Evolutionary conservation across 257 asterid species (phyloP).

Genomic region (Cordia subcordata): DNA sequence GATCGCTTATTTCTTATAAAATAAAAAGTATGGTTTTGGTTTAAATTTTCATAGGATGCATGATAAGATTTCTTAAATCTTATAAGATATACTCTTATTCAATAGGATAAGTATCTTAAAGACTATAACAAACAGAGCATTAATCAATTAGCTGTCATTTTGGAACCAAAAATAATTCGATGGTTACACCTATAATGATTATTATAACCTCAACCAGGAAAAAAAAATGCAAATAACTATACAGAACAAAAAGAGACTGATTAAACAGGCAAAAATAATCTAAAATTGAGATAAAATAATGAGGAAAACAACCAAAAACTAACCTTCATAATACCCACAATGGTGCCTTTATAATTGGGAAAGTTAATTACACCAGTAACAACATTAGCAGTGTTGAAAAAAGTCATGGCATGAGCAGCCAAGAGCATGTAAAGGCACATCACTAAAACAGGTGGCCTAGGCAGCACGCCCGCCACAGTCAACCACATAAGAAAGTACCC

Average conservation of each 20-base stretch:
- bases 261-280: background rate
- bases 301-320: background rate
- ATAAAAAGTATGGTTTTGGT: no score
- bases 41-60: no score
- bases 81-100: no score
- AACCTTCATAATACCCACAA: conserved; percentile 95
- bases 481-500: conserved; percentile 91
- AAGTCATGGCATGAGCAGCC: conserved; percentile 83
- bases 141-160: no score
- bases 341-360: conserved; percentile 62
- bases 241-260: background rate
- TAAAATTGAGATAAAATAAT: background rate
- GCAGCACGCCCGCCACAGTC: conserved; percentile 60
- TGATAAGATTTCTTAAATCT: no score
- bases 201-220: no score
- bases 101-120: no score
- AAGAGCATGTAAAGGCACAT: conserved; percentile 76
- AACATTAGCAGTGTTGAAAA: conserved; percentile 78
- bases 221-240: no score
- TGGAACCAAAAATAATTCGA: no score
- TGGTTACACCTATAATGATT: no score
- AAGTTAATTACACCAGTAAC: conserved; percentile 83
- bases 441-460: conserved; percentile 51
- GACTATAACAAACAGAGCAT: no score
- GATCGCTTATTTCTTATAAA: no score